Base-by-base conservation (phyloP, 1,284 basidiomycete genomes). In the Heterobasidion occidentale region DNA sequence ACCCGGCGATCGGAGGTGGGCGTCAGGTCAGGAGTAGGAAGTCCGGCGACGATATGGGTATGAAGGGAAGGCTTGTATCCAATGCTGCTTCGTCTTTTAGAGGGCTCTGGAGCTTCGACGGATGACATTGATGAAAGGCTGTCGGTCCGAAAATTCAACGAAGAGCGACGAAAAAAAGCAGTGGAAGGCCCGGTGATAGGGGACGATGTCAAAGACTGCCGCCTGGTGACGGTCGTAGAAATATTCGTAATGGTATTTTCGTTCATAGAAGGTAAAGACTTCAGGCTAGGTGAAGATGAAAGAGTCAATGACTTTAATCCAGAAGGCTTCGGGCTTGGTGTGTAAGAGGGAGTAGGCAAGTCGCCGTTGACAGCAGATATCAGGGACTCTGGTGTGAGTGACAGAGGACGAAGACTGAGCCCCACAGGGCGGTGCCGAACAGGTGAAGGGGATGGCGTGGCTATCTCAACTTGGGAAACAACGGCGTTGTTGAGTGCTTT, bases 11-110 rank as follows among this genome's bases (percentile, higher is more conserved):
- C 76, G 46, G 73, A 71, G 15, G 78, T 82, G 3, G 88, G 89
- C 0, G 88, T 89, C 72, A 82, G 76, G 61, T 85, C 86, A 8
- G 87, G 88, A 1, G 86, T 88, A 1, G 86, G 84, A 15, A 89
- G 72, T 36, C 78, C 78, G 36, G 68, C 61, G 56, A 75, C 73
- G 50, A 71, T 68, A 34, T 70, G 66, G 20, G 71, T 70, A 45
- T 72, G 68, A 15, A 69, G 64, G 19, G 81, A 80, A n/a, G 72
- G 69, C 62, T 82, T 84, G 73, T 90, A 90, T 0, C 80, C 80
- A 56, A 90, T 88, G 69, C 86, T 89, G 68, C 84, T 86, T 47
- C 82, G 77, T 50, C 70, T 67, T 52, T 65, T 68, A 42, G 53
- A 7, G 9, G 38, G 49, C 42, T 56, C 63, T 17, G 54, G 52